Evolutionary conservation across 2,329 filamentous ascomycete genomes (phyloP), one percentile per base, ranked within the genome.

Genomic region (Westerdykella ornata): DNA sequence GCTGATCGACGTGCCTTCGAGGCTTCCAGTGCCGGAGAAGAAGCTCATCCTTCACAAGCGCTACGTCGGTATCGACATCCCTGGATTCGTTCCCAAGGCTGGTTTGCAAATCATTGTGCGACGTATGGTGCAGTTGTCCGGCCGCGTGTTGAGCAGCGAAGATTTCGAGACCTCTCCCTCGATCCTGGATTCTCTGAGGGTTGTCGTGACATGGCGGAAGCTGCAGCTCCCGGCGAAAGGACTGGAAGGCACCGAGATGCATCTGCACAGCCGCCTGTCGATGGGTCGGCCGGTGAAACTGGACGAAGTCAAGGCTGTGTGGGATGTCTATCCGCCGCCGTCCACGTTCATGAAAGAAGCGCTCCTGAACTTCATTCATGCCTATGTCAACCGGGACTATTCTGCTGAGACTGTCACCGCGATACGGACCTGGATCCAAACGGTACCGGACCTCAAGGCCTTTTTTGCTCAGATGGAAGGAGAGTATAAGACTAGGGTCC

Each of bases 41-140:
- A 22, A 4, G 47, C 49, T 17, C 13, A 35, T 44, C 3, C 39
- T 54, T 2, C 37, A 33, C 34, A 48, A 29, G 5, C 45, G 47
- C 1, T 43, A 36, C 31, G 35, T 58, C 3, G 50, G 52, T 22
- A 46, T 60, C 35, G 46, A 62, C 42, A 57, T 62, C 30, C 44
- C 31, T 2, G 45, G 40, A 3, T 38, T 46, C 18, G 41, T 54
- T 20, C 37, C 48, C 3, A 34, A 35, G 11, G 31, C 28, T 14
- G 56, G 46, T 3, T 14, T 62, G 1, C 15, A 37, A 8, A 52
- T 45, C 37, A 52, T 62, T 17, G 17, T 62, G 3, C 17, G 30
- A 2, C 45, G 43, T 12, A 54, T 62, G 42, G 37, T 59, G 6
- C 49, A 55, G 17, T 11, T 42, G 12, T 39, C 47, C 9, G 48